phyloP scores from a whole-genome alignment of 768 basidiomycete genomes.

The Hypsizygus marmoreus region DNA sequence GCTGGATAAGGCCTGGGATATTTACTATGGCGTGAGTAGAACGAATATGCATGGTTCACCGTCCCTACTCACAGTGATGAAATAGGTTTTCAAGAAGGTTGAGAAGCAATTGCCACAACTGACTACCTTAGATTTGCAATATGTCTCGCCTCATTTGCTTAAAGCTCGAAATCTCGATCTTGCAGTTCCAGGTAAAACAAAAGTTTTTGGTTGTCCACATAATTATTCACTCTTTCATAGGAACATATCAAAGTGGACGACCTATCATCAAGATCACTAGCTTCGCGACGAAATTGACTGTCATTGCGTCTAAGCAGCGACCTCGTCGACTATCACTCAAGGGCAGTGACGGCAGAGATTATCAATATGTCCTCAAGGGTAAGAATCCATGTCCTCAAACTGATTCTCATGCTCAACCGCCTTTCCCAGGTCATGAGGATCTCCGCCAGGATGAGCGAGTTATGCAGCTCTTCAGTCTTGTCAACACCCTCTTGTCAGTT shows the following conservation, averaged over 20 bases:
- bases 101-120: constrained; percentile 91
- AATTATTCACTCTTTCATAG: constrained; percentile 34
- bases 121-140: constrained; percentile 91
- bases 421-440: constrained; percentile 86
- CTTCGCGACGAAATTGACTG: constrained; percentile 87
- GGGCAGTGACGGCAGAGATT: constrained; percentile 92
- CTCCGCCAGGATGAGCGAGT: constrained; percentile 98
- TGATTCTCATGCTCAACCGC: neutral
- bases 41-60: neutral
- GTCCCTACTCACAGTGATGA: neutral
- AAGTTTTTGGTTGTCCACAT: neutral
- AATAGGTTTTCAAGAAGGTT: constrained; percentile 91
- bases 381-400: neutral
- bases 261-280: constrained; percentile 78
- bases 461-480: constrained; percentile 97
- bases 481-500: constrained; percentile 90
- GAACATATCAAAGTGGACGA: constrained; percentile 90
- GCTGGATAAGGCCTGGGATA: constrained; percentile 98
- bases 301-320: constrained; percentile 96
- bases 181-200: constrained; percentile 83
- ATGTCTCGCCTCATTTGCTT: constrained; percentile 90
- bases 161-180: constrained; percentile 89
- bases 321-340: constrained; percentile 85
- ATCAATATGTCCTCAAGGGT: constrained; percentile 93
- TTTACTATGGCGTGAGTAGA: constrained; percentile 83